Conservation (phyloP, 2,329 filamentous ascomycete species). For the Hypomyces perniciosus region DNA sequence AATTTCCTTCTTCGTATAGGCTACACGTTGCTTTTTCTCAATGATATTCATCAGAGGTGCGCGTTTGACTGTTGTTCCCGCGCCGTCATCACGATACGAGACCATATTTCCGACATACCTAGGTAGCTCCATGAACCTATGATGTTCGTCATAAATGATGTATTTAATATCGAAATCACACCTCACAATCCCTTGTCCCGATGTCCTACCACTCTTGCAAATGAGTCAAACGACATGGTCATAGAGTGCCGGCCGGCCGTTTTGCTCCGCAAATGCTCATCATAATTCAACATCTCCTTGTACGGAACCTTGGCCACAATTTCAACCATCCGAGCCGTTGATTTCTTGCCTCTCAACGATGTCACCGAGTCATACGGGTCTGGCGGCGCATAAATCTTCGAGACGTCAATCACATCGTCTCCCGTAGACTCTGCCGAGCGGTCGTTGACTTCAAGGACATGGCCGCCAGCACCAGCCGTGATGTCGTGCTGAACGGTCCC, state of each 20-base stretch:
- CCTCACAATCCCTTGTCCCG: conserved; percentile 44
- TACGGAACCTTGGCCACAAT: conserved; percentile 85
- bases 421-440: conserved; percentile 35
- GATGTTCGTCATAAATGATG: too few species aligned
- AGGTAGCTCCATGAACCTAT: too few species aligned
- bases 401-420: conserved; percentile 55
- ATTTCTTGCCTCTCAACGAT: conserved; percentile 49
- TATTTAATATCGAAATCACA: too few species aligned
- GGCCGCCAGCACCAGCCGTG: conserved; percentile 62
- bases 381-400: conserved; percentile 76
- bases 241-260: conserved; percentile 71
- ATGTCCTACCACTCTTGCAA: conserved; percentile 48
- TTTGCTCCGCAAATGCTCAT: conserved; percentile 81
- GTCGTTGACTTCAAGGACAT: conserved; percentile 66
- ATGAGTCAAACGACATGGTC: conserved; percentile 53
- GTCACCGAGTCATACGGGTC: conserved; percentile 68
- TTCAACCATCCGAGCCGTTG: conserved; percentile 45
- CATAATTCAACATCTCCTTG: conserved; percentile 94
- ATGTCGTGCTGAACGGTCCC: conserved; percentile 81
- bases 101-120: too few species aligned
- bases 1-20: too few species aligned
- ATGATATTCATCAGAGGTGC: too few species aligned
- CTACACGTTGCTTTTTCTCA: too few species aligned
- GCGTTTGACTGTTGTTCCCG: too few species aligned
- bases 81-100: too few species aligned